Conservation (phyloP, 306 rosid genomes). For the apple (Malus domestica) region DNA sequence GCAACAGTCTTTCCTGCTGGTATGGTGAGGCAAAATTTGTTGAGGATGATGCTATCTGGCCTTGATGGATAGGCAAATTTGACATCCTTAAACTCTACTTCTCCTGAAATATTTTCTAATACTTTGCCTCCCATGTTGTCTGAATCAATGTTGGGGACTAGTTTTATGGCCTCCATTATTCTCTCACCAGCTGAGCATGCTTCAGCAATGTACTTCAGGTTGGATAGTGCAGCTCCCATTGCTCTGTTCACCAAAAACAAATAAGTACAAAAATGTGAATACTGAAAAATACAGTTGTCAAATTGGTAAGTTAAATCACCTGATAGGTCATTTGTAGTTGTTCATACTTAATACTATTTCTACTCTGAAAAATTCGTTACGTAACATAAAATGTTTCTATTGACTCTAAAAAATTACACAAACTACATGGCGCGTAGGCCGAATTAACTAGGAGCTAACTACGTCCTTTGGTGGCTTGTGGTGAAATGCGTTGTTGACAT, state of each 20-base stretch:
- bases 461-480: too few species aligned
- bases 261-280: neutral
- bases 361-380: neutral
- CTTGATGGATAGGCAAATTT: constrained; percentile 19
- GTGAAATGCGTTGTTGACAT: too few species aligned
- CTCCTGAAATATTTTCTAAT: neutral
- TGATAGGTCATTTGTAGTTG: too few species aligned
- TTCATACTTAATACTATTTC: too few species aligned
- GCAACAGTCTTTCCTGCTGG: constrained; percentile 13
- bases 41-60: constrained; percentile 4
- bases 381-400: too few species aligned
- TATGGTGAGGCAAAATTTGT: constrained; percentile 1
- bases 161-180: neutral
- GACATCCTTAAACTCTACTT: neutral
- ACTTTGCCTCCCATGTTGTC: constrained; percentile 1
- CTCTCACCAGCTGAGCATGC: constrained; percentile 4
- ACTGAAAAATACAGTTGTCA: too few species aligned
- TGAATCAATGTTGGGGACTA: constrained; percentile 9
- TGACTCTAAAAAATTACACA: too few species aligned
- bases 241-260: constrained; percentile 2
- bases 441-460: too few species aligned
- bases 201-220: constrained; percentile 8
- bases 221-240: constrained; percentile 9
- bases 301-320: too few species aligned
- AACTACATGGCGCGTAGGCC: rapidly evolving